Evolutionary conservation across 2,329 filamentous ascomycete species (phyloP).

Genomic region (Stromatinia cepivora): DNA sequence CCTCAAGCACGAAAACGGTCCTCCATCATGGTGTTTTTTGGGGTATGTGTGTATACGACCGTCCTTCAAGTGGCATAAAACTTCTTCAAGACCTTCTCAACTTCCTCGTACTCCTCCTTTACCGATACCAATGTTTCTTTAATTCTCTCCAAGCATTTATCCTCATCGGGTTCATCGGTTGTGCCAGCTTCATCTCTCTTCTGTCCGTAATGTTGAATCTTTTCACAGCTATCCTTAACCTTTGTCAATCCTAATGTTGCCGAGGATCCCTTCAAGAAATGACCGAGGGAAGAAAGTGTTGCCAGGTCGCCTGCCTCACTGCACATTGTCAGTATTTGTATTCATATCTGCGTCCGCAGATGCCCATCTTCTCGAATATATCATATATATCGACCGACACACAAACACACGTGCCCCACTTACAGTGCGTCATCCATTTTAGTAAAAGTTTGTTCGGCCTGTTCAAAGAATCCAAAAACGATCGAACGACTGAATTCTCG

Average conservation of each 20-base stretch:
- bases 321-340: slow-evolving; percentile 18
- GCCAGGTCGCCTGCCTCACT: slow-evolving; percentile 69
- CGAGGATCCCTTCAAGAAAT: slow-evolving; percentile 97
- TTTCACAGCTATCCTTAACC: slow-evolving; percentile 90
- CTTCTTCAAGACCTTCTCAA: slow-evolving; percentile 65
- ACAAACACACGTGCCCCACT: slow-evolving; percentile 46
- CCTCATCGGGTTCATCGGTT: slow-evolving; percentile 63
- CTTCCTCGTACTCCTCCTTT: slow-evolving; percentile 74
- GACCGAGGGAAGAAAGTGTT: slow-evolving; percentile 80
- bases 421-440: slow-evolving; percentile 85
- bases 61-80: slow-evolving; percentile 35
- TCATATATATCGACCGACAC: slow-evolving; percentile 19
- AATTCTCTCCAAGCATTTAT: slow-evolving; percentile 69
- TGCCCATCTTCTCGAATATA: background rate
- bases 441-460: slow-evolving; percentile 81
- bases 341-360: slow-evolving; percentile 21
- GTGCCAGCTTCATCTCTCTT: slow-evolving; percentile 76
- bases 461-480: slow-evolving; percentile 88
- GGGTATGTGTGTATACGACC: background rate
- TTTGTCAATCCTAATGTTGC: slow-evolving; percentile 89
- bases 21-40: slow-evolving; percentile 9
- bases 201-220: slow-evolving; percentile 91
- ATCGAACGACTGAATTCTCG: slow-evolving; percentile 87
- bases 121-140: slow-evolving; percentile 67
- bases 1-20: slow-evolving; percentile 33